Evolutionary conservation across 257 asterid species (phyloP).

Genomic region (Solanum ahanhuiri): DNA sequence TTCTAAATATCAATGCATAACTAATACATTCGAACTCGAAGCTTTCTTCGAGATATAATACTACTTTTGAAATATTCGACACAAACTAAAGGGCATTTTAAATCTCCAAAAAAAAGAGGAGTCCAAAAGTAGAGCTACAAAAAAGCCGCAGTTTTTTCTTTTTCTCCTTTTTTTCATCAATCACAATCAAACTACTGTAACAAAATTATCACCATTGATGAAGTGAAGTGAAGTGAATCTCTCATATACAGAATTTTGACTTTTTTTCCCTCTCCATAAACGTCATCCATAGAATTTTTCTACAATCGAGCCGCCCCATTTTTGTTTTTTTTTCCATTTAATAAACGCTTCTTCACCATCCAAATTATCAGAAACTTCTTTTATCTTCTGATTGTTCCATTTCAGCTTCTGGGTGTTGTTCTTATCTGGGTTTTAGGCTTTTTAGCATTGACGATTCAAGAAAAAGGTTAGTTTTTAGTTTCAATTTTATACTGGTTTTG

Average conservation of each 20-base stretch:
- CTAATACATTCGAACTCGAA: neutral
- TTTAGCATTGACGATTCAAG: neutral
- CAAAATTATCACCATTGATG: neutral
- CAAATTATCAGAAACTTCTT: neutral
- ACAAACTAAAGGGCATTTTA: rapidly evolving
- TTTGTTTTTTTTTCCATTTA: neutral
- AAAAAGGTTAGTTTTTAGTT: neutral
- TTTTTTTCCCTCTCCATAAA: neutral
- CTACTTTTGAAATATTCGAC: neutral
- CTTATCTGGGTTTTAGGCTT: neutral
- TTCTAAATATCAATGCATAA: neutral
- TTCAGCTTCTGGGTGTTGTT: neutral
- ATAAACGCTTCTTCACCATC: neutral
- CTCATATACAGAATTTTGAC: neutral
- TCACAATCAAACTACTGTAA: neutral
- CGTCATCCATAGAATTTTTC: neutral
- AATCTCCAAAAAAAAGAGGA: neutral
- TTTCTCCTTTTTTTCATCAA: neutral
- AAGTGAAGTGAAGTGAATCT: neutral
- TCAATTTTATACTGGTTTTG: neutral
- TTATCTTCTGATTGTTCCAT: neutral
- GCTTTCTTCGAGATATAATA: neutral
- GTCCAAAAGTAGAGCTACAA: neutral
- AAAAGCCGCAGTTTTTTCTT: neutral
- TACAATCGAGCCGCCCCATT: neutral